A percentile compares a stretch with the other conserved stretches of the same genome.
These are phyloP conservation scores for Serendipita vermifera DNA, from an alignment of 768 basidiomycete genomes.

Conservation along the genomic window DNA sequence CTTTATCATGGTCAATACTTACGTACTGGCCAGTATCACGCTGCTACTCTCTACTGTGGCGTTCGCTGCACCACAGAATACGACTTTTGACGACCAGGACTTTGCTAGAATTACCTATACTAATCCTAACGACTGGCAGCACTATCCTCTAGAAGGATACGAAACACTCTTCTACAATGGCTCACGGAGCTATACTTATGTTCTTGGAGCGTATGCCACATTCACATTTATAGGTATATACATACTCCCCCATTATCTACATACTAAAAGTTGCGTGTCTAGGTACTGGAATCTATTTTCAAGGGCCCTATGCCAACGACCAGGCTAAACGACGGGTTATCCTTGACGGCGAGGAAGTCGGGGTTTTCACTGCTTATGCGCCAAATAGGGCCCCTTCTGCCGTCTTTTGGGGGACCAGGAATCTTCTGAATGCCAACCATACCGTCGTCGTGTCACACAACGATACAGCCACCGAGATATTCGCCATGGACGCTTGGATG, in stretches of 20 bases:
- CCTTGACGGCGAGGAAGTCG: background rate
- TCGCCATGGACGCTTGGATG: background rate
- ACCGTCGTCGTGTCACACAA: background rate
- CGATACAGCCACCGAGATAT: background rate
- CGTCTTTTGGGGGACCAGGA: background rate
- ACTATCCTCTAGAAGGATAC: background rate
- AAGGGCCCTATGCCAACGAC: background rate
- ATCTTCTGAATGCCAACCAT: background rate
- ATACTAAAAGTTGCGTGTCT: background rate
- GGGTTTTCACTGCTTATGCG: background rate
- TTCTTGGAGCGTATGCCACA: background rate
- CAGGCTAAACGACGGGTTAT: background rate
- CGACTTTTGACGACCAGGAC: constrained; percentile 1
- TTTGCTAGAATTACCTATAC: background rate
- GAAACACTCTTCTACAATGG: background rate
- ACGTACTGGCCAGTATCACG: too few species aligned
- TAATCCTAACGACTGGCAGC: background rate
- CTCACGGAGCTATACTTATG: background rate
- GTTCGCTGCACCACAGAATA: background rate
- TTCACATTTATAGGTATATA: background rate
- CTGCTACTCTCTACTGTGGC: too few species aligned
- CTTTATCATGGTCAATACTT: too few species aligned
- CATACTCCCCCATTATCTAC: background rate
- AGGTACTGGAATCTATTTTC: background rate
- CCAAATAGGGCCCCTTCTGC: background rate